Evolutionary conservation across 371 early-diverging fungal species (phyloP).

Genomic region (Mucor lusitanicus): DNA sequence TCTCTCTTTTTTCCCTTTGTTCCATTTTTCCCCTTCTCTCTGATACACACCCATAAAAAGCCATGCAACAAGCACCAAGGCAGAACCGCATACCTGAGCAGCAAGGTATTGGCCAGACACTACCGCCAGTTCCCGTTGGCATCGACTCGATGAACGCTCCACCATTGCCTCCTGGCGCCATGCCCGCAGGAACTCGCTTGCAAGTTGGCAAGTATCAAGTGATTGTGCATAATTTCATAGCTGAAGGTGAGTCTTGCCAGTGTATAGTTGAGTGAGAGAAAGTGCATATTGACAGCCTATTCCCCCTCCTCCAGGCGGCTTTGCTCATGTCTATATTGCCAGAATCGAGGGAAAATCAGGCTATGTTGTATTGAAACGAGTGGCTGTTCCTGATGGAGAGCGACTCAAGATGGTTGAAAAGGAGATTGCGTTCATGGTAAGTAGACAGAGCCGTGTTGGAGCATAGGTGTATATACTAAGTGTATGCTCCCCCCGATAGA

Average conservation of each 20-base stretch:
- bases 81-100: constrained; percentile 53
- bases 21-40: constrained; percentile 10
- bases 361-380: constrained; percentile 76
- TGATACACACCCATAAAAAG: no score
- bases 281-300: no score
- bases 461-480: no score
- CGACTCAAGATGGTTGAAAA: constrained; percentile 63
- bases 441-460: background rate
- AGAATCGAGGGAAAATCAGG: constrained; percentile 54
- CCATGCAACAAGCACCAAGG: constrained; percentile 19
- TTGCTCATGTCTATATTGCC: constrained; percentile 88
- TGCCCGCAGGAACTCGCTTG: constrained; percentile 55
- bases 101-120: constrained; percentile 47
- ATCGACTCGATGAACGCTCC: constrained; percentile 36
- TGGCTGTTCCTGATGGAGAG: constrained; percentile 72
- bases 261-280: no score
- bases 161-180: constrained; percentile 46
- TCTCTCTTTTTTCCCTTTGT: background rate
- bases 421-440: constrained; percentile 82
- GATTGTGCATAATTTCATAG: constrained; percentile 55
- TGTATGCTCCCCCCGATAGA: constrained; percentile 48
- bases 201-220: constrained; percentile 57
- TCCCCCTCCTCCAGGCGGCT: no score
- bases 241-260: constrained; percentile 35
- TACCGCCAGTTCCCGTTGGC: constrained; percentile 52